A percentile compares a stretch with the other conserved stretches of the same genome.
phyloP scores from a whole-genome alignment of 2,329 filamentous ascomycete species.

The Graphilbum sp. region DNA sequence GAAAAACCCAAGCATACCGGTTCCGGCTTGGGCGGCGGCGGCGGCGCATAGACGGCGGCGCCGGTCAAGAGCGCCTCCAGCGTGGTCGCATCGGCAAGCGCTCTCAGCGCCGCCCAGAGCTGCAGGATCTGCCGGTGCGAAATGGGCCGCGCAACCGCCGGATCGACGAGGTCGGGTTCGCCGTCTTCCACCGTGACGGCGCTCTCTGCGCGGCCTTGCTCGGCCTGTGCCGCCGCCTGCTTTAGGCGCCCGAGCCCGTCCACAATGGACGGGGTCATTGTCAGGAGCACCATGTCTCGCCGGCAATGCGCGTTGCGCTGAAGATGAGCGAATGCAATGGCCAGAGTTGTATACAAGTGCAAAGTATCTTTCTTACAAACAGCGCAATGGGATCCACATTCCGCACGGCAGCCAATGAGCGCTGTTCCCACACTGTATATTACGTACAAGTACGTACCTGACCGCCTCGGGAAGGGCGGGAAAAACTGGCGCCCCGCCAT shows the following conservation, averaged over 20 bases:
- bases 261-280: slow-evolving; percentile 55
- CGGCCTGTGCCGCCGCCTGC: neutral
- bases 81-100: neutral
- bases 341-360: no score
- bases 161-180: slow-evolving; percentile 33
- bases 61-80: slow-evolving; percentile 60
- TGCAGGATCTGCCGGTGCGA: slow-evolving; percentile 53
- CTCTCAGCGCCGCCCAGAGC: slow-evolving; percentile 37
- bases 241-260: slow-evolving; percentile 32
- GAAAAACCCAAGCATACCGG: slow-evolving; percentile 38
- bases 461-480: neutral
- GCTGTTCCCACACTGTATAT: neutral
- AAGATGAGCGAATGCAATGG: no score
- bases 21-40: slow-evolving; percentile 63
- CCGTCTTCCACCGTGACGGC: neutral
- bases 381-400: no score
- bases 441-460: neutral
- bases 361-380: no score
- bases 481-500: neutral
- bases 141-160: slow-evolving; percentile 48
- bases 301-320: neutral
- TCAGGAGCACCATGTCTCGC: slow-evolving; percentile 53
- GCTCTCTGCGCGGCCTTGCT: no score
- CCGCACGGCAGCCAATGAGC: neutral
- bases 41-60: slow-evolving; percentile 57